Percentiles rank a stretch among this genome's conserved stretches.
These are phyloP conservation scores for Saccharomycopsis fermentans DNA, from an alignment of 805 yeast genomes.

Conservation along the genomic window DNA sequence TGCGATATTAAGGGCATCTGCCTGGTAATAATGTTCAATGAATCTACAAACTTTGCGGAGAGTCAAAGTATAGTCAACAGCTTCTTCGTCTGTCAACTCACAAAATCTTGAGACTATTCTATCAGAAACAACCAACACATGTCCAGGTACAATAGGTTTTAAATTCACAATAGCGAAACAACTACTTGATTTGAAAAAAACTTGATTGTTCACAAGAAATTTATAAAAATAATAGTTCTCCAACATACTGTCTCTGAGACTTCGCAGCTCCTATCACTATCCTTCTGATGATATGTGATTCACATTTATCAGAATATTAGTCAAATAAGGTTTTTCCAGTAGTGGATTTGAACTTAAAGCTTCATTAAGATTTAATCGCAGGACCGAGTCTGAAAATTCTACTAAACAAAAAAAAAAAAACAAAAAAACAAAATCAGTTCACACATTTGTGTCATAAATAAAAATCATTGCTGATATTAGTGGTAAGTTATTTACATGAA, in stretches of 20 bases:
- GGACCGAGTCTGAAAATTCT: neutral
- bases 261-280: no score
- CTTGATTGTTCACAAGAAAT: constrained; percentile 48
- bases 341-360: no score
- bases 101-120: constrained; percentile 55
- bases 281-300: no score
- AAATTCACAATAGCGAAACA: constrained; percentile 84
- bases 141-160: constrained; percentile 91
- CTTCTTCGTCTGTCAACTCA: constrained; percentile 64
- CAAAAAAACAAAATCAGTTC: neutral
- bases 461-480: no score
- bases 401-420: neutral
- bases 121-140: constrained; percentile 75
- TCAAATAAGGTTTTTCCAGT: no score
- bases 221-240: constrained; percentile 33
- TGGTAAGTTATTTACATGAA: no score
- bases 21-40: constrained; percentile 55
- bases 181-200: constrained; percentile 45
- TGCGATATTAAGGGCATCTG: constrained; percentile 80
- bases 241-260: neutral
- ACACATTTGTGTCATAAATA: neutral
- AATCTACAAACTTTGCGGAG: constrained; percentile 63
- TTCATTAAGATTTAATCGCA: no score
- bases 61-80: constrained; percentile 65
- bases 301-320: no score